A percentile compares a stretch with the other conserved stretches of the same genome.
phyloP scores from a whole-genome alignment of 352 stramenopile species.

The Phytopythium aichiense region DNA sequence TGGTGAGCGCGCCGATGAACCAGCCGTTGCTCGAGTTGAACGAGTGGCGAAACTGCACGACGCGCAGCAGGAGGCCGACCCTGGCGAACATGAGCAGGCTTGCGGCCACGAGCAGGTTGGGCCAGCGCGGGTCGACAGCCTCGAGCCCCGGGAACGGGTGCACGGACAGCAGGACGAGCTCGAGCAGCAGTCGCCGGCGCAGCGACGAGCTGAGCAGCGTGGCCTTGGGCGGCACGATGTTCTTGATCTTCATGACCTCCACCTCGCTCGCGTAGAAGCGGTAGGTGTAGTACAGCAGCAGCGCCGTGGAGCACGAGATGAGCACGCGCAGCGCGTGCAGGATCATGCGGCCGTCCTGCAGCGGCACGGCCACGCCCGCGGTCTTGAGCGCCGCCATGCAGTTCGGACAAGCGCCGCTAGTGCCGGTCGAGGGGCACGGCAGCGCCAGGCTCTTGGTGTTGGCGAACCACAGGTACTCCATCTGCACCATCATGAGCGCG shows the following conservation, averaged over 20 bases:
- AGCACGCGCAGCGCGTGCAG: constrained; percentile 59
- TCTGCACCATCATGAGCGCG: constrained; percentile 70
- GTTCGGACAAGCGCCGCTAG: constrained; percentile 22
- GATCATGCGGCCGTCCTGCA: constrained; percentile 56
- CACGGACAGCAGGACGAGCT: constrained; percentile 48
- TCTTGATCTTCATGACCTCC: constrained; percentile 79
- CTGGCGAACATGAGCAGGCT: constrained; percentile 65
- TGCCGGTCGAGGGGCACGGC: constrained; percentile 15
- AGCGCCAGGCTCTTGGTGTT: constrained; percentile 41
- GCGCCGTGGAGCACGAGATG: constrained; percentile 55
- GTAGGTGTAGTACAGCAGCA: constrained; percentile 72
- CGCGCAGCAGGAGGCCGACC: constrained; percentile 45
- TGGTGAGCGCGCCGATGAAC: constrained; percentile 77
- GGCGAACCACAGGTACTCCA: constrained; percentile 67
- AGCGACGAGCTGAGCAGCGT: constrained; percentile 60
- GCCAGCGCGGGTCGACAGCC: constrained; percentile 52
- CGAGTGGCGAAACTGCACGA: constrained; percentile 58
- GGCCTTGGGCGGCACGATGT: constrained; percentile 66
- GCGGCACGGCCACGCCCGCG: constrained; percentile 19
- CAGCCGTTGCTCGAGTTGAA: constrained; percentile 81
- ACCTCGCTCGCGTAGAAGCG: constrained; percentile 62
- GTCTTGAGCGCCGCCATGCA: constrained; percentile 26
- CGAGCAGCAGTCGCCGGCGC: constrained; percentile 36
- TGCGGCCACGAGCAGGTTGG: constrained; percentile 45
- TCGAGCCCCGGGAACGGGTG: constrained; percentile 72